Percentiles rank a stretch among this genome's conserved stretches.
Conservation (phyloP, 2,329 filamentous ascomycete genomes). For the Oidium heveae region DNA sequence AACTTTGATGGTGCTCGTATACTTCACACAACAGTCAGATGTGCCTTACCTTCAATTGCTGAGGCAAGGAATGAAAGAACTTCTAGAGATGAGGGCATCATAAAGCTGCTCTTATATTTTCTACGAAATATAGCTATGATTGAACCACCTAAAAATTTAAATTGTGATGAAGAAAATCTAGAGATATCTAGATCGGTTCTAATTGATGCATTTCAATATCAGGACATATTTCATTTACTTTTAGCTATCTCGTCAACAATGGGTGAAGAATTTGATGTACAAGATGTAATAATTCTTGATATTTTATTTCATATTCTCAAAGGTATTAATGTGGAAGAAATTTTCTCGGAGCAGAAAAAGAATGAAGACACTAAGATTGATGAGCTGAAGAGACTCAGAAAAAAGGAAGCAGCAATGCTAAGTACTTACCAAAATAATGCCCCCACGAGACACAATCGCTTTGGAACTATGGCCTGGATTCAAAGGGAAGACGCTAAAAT, state of each 20-base stretch:
- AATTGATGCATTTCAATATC: constrained; percentile 69
- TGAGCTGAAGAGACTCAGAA: constrained; percentile 50
- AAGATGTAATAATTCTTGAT: constrained; percentile 77
- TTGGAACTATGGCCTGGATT: constrained; percentile 94
- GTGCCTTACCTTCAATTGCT: constrained; percentile 69
- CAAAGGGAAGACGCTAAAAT: constrained; percentile 67
- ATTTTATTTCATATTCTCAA: constrained; percentile 84
- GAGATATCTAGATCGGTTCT: constrained; percentile 71
- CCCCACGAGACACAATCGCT: constrained; percentile 73
- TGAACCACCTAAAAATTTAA: constrained; percentile 41
- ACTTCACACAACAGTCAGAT: constrained; percentile 55
- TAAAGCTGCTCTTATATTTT: constrained; percentile 74
- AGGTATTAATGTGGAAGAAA: constrained; percentile 55
- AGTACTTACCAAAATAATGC: constrained; percentile 52
- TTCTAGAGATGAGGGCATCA: constrained; percentile 66
- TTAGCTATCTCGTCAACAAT: constrained; percentile 79
- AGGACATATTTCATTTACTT: constrained; percentile 70
- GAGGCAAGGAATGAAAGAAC: constrained; percentile 49
- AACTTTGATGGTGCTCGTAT: constrained; percentile 58
- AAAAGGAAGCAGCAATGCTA: constrained; percentile 64
- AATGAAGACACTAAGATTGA: constrained; percentile 40
- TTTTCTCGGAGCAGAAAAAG: constrained; percentile 65
- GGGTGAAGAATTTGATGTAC: constrained; percentile 72
- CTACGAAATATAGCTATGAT: constrained; percentile 78
- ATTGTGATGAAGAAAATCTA: constrained; percentile 67